Base-by-base conservation (phyloP, 176 grass and related monocot species). In the Poa pratensis region DNA sequence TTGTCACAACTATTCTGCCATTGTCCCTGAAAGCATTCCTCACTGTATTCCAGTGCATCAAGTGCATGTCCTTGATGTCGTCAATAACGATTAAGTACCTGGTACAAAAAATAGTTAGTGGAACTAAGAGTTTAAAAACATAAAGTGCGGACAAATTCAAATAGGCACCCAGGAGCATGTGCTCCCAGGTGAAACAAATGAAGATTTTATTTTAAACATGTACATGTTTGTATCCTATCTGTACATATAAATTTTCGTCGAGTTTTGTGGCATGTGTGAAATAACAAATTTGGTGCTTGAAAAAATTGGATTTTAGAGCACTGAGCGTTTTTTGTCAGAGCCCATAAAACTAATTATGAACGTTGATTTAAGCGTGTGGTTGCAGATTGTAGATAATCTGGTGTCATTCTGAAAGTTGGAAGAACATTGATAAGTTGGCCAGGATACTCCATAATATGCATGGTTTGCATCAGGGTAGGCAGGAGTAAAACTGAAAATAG, bases 1-100 rank as follows among this genome's bases (percentile, higher is more conserved):
- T 76, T 9, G 82, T 84, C 7, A 76, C 82, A 34, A 84, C 7
- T 35, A 84, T 76, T 52, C 71, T 76, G 71, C 82, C 34, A 17
- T 67, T 67, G 17, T 19, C 81, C 19, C 61, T n/a, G 11, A 52
- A 30, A 5, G 62, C 49, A 65, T 26, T 75, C 10, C 13, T 52
- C 17, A 84, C 17, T 19, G 1, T 37, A 18, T 16, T n/a, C 82
- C 82, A 75, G 6, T 75, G 54, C 19, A 24, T 45, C 19, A 34
- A 64, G 1, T 75, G 69, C 42, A 16, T 45, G 6, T 32, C 42
- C 11, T 73, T 53, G 0, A 84, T 37, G 27, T 39, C 26, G 64
- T 75, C 82, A 19, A 75, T 51, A 18, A 84, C 71, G 51, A 76
- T 8, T 2, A 84, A 51, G 34, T 52, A 74, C 81, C 81, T 83